Evolutionary conservation across 2,329 filamentous ascomycete genomes (phyloP).

Genomic region (Trichothecium sympodiale): DNA sequence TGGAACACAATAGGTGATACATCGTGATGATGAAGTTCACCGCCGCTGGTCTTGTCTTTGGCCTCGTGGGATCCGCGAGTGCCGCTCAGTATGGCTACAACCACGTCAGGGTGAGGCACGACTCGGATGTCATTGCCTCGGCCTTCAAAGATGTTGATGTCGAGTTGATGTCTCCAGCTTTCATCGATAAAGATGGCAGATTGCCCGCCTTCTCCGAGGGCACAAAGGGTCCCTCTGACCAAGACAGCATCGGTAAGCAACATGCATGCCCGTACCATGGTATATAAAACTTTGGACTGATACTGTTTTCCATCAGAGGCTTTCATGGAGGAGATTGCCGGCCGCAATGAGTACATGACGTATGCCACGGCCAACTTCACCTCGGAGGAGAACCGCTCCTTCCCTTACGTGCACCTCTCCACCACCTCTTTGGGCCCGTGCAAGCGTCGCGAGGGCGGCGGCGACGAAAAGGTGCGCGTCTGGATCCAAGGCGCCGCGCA

Average conservation of each 20-base stretch:
- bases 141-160: constrained; percentile 8
- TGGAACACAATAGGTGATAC: too few relatives aligned
- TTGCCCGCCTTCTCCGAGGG: constrained; percentile 8
- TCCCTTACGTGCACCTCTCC: constrained; percentile 9
- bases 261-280: background rate
- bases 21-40: constrained; percentile 3
- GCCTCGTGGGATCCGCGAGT: constrained; percentile 4
- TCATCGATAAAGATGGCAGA: constrained; percentile 6
- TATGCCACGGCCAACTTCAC: constrained; percentile 9
- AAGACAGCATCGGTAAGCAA: constrained; percentile 7
- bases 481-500: constrained; percentile 21
- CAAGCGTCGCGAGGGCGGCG: background rate
- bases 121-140: constrained; percentile 4
- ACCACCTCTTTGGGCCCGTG: background rate
- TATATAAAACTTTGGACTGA: too few relatives aligned
- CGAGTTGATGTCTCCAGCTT: constrained; percentile 8
- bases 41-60: constrained; percentile 1
- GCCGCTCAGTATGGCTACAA: constrained; percentile 8
- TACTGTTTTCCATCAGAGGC: constrained; percentile 4
- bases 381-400: constrained; percentile 9
- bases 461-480: constrained; percentile 15
- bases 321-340: constrained; percentile 7
- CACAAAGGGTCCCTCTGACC: constrained; percentile 10
- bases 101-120: constrained; percentile 5
- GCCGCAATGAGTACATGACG: constrained; percentile 9